These are phyloP conservation scores for Bimuria novae-zelandiae DNA, from an alignment of 2,329 filamentous ascomycete species.

Conservation along the genomic window DNA sequence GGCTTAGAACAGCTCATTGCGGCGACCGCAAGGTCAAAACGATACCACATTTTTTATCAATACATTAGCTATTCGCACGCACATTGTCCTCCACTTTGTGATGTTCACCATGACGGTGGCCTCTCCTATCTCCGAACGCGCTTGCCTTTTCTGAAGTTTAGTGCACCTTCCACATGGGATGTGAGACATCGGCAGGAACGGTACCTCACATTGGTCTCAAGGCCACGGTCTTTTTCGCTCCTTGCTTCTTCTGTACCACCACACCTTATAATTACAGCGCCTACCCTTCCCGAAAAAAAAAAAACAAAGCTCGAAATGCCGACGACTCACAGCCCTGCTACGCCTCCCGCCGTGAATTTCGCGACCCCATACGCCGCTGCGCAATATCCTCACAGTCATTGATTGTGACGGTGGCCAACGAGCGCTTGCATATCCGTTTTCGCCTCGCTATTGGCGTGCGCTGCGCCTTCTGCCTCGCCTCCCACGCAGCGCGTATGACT, in stretches of 20 bases:
- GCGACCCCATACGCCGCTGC: conserved; percentile 7
- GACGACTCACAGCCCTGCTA: neutral
- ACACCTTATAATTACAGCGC: conserved; percentile 12
- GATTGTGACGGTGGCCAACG: conserved; percentile 10
- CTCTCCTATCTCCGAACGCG: neutral
- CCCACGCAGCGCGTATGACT: conserved; percentile 9
- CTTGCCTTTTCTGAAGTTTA: conserved; percentile 15
- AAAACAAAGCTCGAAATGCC: neutral
- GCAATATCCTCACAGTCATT: conserved; percentile 17
- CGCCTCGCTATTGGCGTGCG: conserved; percentile 15
- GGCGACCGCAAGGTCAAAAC: conserved; percentile 38
- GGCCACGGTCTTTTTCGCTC: conserved; percentile 9
- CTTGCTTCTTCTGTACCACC: conserved; percentile 15
- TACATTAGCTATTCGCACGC: conserved; percentile 17
- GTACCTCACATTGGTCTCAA: conserved; percentile 27
- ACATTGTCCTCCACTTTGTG: neutral
- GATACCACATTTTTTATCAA: conserved; percentile 32
- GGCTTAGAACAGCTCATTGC: conserved; percentile 16
- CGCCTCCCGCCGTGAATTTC: conserved; percentile 5
- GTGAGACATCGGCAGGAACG: conserved; percentile 28
- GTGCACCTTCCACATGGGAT: conserved; percentile 34
- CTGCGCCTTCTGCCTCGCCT: conserved; percentile 11
- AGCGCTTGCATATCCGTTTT: conserved; percentile 17
- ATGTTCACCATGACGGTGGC: neutral
- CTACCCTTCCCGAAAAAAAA: neutral